Conservation (phyloP, 331 rosid species). For the Prunus yedoensis region DNA sequence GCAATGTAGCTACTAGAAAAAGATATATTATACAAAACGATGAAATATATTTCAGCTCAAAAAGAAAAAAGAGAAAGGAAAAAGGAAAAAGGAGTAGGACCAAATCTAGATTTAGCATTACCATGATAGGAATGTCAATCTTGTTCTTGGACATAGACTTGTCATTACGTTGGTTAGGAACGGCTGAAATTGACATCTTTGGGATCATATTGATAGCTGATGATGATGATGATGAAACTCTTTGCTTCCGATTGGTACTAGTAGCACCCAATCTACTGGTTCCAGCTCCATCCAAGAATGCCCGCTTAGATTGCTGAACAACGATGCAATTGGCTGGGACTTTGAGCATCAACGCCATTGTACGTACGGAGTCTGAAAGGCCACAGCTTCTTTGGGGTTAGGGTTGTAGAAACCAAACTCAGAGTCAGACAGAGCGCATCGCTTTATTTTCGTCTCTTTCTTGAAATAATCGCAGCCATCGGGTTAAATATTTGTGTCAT, state of each 20-base stretch:
- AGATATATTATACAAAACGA: no score
- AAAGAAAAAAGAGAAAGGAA: not conserved
- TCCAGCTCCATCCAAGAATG: not conserved
- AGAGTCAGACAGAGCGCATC: not conserved
- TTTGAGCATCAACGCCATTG: conserved; percentile 11
- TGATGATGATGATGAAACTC: not conserved
- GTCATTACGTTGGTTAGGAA: not conserved
- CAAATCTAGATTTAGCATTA: not conserved
- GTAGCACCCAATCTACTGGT: not conserved
- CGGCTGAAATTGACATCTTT: conserved; percentile 1
- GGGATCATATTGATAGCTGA: not conserved
- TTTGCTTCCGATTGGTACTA: not conserved
- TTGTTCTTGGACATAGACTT: not conserved
- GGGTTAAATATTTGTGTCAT: no score
- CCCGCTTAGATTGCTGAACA: conserved; percentile 2
- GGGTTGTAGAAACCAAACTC: not conserved
- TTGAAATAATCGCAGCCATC: no score
- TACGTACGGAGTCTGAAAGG: not conserved
- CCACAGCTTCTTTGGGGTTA: not conserved
- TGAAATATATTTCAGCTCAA: not conserved
- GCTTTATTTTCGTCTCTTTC: no score
- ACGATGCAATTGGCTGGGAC: not conserved
- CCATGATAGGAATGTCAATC: conserved; percentile 12
- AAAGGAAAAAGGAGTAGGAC: not conserved
- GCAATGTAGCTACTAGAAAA: not conserved